phyloP scores from a whole-genome alignment of 1,139 yeast genomes.

The Magnusiomyces tetraspermus region DNA sequence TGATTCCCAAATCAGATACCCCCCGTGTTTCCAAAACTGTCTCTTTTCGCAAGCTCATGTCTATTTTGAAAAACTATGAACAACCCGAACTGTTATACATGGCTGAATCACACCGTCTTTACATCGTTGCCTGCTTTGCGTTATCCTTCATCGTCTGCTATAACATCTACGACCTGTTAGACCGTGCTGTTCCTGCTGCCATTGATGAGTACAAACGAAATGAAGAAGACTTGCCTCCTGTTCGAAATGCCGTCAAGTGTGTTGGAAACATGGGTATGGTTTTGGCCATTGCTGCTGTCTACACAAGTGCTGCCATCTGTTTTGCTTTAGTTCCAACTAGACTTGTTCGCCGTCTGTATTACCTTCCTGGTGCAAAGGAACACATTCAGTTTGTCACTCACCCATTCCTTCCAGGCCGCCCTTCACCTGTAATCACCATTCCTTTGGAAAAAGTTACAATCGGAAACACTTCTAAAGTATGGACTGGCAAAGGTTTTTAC shows the following conservation, averaged over 20 bases:
- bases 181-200: constrained; percentile 51
- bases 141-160: constrained; percentile 61
- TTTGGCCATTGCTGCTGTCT: constrained; percentile 37
- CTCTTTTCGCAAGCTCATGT: constrained; percentile 55
- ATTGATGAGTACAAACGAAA: constrained; percentile 52
- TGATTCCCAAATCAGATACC: constrained; percentile 44
- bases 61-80: constrained; percentile 45
- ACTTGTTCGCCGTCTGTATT: constrained; percentile 66
- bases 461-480: constrained; percentile 55
- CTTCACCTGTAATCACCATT: constrained; percentile 65
- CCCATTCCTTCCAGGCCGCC: constrained; percentile 63
- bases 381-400: constrained; percentile 61
- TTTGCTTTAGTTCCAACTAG: constrained; percentile 53
- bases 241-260: constrained; percentile 33
- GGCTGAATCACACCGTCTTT: constrained; percentile 73
- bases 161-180: constrained; percentile 49
- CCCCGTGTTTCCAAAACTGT: constrained; percentile 57
- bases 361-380: constrained; percentile 47
- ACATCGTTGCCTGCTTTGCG: constrained; percentile 60
- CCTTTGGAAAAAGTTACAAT: constrained; percentile 50
- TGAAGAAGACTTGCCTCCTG: constrained; percentile 32
- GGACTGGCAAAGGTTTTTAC: constrained; percentile 81
- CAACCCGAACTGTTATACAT: constrained; percentile 72
- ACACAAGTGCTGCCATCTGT: constrained; percentile 35
- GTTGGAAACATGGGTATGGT: constrained; percentile 37